Base-by-base conservation (phyloP, 352 stramenopile species). In the Globisporangium barbulae region DNA sequence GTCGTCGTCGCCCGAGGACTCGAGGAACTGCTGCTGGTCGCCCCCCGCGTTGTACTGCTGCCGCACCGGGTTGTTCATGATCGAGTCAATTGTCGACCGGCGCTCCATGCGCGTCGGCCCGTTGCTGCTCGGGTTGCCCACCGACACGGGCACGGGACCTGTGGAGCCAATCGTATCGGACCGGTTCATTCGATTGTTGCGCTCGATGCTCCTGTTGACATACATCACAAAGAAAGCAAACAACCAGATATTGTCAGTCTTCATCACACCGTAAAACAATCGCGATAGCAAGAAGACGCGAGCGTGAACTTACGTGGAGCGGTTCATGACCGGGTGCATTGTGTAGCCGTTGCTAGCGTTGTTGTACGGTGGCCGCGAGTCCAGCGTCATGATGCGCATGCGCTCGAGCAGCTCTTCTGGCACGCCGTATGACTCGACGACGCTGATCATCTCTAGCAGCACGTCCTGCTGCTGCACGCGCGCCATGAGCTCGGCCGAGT, bases 401-500 rank as follows among this genome's bases (percentile, higher is more conserved):
- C 79, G 76, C 45, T 83, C 76, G 7, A 87, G 59, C 25, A 81
- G 41, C 1, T 82, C 68, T 12, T 82, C 71, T 2, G 78, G 73
- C 0, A 89, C 81, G 15, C 69, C 79, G 49, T 79, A 75, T 5
- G 74, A 76, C 63, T 92, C 79, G 2, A 76, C 84, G 21, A 91
- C 57, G 42, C 70, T 75, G 8, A 87, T 64, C 60, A 87, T 77
- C 28, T 84, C 75, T 3, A 81, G 31, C 0, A 86, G 57, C 21
- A 80, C 56, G 49, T 81, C 72, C 53, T 87, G 78, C 39, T 84
- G 75, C 56, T 84, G 69, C 44, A 92, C 82, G 37, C 85, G 81
- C 17, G 85, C 82, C 70, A 83, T 88, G 35, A 93, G 72, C 66
- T 93, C 83, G 7, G 81, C 76, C 12, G 85, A 88, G 65, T 91